Evolutionary conservation across 2,329 filamentous ascomycete species (phyloP), one percentile per base, ranked within the genome.

Genomic region (Ophiocordyceps robertsii): DNA sequence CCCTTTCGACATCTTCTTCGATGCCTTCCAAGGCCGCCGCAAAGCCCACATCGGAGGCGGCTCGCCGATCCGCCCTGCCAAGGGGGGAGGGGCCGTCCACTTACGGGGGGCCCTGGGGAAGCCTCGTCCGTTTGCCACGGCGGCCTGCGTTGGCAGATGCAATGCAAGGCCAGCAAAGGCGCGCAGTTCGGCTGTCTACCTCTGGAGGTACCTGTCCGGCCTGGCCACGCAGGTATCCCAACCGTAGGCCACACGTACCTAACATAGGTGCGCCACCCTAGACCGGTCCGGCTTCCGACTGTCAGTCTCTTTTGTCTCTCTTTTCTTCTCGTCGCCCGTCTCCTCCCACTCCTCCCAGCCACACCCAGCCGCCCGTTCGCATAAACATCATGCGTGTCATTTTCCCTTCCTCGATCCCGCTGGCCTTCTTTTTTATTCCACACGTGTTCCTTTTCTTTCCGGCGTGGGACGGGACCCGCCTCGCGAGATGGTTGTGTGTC

Each of bases 121-220:
- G 24, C 24, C 6, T 17, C 13, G 33, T 36, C 33, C 19, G 19
- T 14, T 9, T 7, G 33, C 14, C 16, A 36, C 14, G 33, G 33
- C 37, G 12, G 37, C 36, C 29, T 12, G 16, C 31, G 30, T 17
- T 39, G 19, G 30, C 27, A 31, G n/a, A n/a, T 40, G 40, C 38
- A 31, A 40, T 43, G 42, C 38, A 43, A 13, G 16, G 37, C 37
- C 42, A 40, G 19, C 41, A 21, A 33, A 39, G 17, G 19, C 35
- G n/a, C 27, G 39, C 32, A 36, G 24, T 27, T 7, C 3, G 9
- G 6, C 24, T 6, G 6, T 6, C 3, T 6, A 27, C 24, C 24
- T 27, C 24, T 4, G 6, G 24, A 27, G 24, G 6, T 27, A 27
- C 24, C 9, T 27, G 24, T 27, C 24, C 24, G 24, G 24, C 24